These are phyloP conservation scores for Arabis hirsuta DNA, from an alignment of 345 rosid species.

Conservation along the genomic window DNA sequence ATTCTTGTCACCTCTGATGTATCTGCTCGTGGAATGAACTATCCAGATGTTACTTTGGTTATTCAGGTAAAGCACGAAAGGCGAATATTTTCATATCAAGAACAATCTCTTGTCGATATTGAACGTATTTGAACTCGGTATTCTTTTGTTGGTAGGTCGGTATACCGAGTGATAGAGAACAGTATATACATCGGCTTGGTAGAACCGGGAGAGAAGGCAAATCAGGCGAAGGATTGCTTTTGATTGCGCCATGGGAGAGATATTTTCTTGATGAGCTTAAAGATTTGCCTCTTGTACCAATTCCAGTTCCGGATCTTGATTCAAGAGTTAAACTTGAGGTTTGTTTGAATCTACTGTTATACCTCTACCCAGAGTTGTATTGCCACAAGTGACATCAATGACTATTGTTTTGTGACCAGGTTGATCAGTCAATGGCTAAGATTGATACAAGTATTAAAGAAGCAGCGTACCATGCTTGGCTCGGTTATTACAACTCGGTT, in stretches of 20 bases:
- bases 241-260: conserved; percentile 96
- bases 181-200: conserved; percentile 88
- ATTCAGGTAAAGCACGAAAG: conserved; percentile 64
- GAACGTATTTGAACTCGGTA: not conserved
- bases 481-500: conserved; percentile 89
- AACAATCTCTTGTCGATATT: conserved; percentile 9
- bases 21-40: conserved; percentile 91
- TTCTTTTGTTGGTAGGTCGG: conserved; percentile 62
- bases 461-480: conserved; percentile 98
- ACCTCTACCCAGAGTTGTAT: not conserved
- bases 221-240: conserved; percentile 79
- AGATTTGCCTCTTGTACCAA: conserved; percentile 77
- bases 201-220: conserved; percentile 92
- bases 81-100: not conserved
- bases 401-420: conserved; percentile 48
- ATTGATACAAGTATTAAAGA: conserved; percentile 83
- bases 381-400: conserved; percentile 20
- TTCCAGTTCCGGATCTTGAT: conserved; percentile 62
- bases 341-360: conserved; percentile 17
- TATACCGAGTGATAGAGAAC: conserved; percentile 75
- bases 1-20: conserved; percentile 93
- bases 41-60: conserved; percentile 94
- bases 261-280: conserved; percentile 81
- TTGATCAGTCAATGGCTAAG: conserved; percentile 66
- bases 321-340: conserved; percentile 67